Conservation (phyloP, 2,329 filamentous ascomycete species). For the Aspergillus novoparasiticus region DNA sequence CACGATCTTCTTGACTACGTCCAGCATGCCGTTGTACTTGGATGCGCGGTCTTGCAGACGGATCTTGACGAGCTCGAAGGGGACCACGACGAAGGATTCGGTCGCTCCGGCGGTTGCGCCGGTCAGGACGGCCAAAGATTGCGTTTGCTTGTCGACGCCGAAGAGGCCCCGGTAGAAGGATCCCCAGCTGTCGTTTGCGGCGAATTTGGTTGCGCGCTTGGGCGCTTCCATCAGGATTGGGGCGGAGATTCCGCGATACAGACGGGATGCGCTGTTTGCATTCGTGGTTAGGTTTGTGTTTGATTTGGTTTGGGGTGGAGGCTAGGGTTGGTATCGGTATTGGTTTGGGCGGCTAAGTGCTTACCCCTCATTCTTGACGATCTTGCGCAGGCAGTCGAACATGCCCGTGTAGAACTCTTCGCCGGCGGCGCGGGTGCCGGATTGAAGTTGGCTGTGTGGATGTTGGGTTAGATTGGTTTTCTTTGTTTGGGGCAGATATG, state of each 20-base stretch:
- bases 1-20: conserved; percentile 68
- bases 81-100: conserved; percentile 94
- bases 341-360: conserved; percentile 21
- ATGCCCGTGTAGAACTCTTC: conserved; percentile 93
- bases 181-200: conserved; percentile 98
- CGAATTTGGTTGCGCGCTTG: conserved; percentile 97
- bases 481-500: background rate
- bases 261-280: conserved; percentile 70
- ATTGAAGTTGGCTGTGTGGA: conserved; percentile 75
- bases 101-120: conserved; percentile 94
- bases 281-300: background rate
- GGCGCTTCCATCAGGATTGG: conserved; percentile 98
- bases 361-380: conserved; percentile 92
- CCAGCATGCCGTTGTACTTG: conserved; percentile 61
- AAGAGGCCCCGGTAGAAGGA: conserved; percentile 89
- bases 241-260: conserved; percentile 94
- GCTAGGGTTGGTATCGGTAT: background rate
- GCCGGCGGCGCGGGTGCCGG: conserved; percentile 65
- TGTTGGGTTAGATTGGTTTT: background rate
- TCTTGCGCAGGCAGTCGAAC: conserved; percentile 97
- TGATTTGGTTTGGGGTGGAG: too few relatives aligned
- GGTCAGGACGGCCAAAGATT: conserved; percentile 87
- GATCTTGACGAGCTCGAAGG: conserved; percentile 98
- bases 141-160: conserved; percentile 82
- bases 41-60: conserved; percentile 94